Percentiles rank a stretch among this genome's conserved stretches.
Evolutionary conservation across 768 basidiomycete species (phyloP).

Genomic region (Termitomyces sp.): DNA sequence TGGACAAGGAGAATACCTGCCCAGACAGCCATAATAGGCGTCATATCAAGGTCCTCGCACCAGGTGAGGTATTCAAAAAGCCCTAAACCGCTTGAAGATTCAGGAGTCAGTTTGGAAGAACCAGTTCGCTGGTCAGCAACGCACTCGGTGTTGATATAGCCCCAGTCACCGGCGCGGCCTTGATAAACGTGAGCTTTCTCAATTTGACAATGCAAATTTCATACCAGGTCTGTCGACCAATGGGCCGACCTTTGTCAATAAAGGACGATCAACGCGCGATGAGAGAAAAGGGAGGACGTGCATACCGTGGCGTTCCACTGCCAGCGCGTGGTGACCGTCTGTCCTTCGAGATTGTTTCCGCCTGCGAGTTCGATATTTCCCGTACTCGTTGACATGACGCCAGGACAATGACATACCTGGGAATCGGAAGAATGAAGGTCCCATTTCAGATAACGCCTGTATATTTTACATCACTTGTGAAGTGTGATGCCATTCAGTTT

Average conservation of each 20-base stretch:
- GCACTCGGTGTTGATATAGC: slow-evolving; percentile 55
- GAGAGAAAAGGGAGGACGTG: no score
- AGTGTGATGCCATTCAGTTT: background rate
- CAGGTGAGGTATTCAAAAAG: slow-evolving; percentile 34
- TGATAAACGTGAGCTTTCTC: background rate
- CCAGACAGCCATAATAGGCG: slow-evolving; percentile 60
- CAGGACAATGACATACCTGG: slow-evolving; percentile 26
- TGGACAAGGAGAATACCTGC: slow-evolving; percentile 27
- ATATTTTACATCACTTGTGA: background rate
- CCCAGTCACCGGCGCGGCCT: slow-evolving; percentile 60
- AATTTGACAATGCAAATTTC: background rate
- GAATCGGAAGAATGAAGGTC: slow-evolving; percentile 54
- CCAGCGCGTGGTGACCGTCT: slow-evolving; percentile 45
- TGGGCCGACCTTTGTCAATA: slow-evolving; percentile 26
- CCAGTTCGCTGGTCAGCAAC: background rate
- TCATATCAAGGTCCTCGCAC: slow-evolving; percentile 52
- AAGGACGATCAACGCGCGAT: background rate
- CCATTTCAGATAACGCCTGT: slow-evolving; percentile 45
- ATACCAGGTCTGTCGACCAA: slow-evolving; percentile 44
- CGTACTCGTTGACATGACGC: background rate
- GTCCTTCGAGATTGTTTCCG: slow-evolving; percentile 59
- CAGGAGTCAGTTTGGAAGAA: slow-evolving; percentile 6
- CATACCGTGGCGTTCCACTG: slow-evolving; percentile 53
- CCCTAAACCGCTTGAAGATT: slow-evolving; percentile 20
- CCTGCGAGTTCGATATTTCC: slow-evolving; percentile 14